These are phyloP conservation scores for Solanum ahanhuiri DNA, from an alignment of 257 asterid genomes.

Conservation along the genomic window DNA sequence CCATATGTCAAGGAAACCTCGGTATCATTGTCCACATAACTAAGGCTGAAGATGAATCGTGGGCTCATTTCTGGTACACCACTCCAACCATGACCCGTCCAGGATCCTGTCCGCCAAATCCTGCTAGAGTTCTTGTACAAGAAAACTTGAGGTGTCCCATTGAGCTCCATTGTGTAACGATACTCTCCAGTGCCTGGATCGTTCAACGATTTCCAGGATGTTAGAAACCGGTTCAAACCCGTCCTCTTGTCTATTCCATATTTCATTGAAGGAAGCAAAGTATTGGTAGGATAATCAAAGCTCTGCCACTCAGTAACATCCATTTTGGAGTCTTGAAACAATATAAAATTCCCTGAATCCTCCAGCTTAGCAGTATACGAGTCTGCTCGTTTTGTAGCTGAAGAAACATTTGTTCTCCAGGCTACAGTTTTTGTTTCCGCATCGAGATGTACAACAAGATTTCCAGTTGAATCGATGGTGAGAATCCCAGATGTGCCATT, in stretches of 20 bases:
- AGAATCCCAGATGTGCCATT: conserved; percentile 8
- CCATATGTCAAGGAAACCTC: conserved; percentile 14
- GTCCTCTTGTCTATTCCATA: conserved; percentile 17
- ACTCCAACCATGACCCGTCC: conserved; percentile 23
- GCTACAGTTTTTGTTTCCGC: neutral
- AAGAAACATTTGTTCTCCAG: conserved; percentile 27
- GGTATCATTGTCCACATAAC: conserved; percentile 12
- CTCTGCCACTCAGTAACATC: conserved; percentile 34
- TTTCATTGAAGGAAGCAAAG: conserved; percentile 36
- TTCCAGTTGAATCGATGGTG: conserved; percentile 19
- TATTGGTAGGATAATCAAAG: conserved; percentile 38
- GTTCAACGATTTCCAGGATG: conserved; percentile 30
- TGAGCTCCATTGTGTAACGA: conserved; percentile 17
- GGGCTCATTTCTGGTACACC: conserved; percentile 33
- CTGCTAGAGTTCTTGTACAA: neutral
- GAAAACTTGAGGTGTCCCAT: conserved; percentile 19
- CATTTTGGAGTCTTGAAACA: conserved; percentile 12
- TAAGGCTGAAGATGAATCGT: conserved; percentile 13
- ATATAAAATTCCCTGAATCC: conserved; percentile 34
- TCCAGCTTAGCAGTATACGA: conserved; percentile 9
- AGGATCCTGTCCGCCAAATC: conserved; percentile 32
- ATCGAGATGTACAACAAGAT: conserved; percentile 17
- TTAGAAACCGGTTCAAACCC: conserved; percentile 12
- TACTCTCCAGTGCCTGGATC: conserved; percentile 28
- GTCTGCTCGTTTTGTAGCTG: neutral